Evolutionary conservation across 2,329 filamentous ascomycete species (phyloP), one percentile per base, ranked within the genome.

Genomic region (Fusarium sp.): DNA sequence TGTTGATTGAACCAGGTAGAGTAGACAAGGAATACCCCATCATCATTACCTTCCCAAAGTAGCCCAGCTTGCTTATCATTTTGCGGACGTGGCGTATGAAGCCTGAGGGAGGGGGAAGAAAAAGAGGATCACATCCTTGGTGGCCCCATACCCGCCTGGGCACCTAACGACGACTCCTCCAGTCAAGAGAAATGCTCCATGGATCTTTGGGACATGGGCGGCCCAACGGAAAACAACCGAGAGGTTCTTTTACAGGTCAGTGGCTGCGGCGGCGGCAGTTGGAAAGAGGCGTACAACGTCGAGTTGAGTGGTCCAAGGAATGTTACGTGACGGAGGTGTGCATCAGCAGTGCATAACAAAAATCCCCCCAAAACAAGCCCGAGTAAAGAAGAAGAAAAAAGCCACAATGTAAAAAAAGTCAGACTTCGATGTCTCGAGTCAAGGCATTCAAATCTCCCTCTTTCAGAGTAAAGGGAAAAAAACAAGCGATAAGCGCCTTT

Each of bases 31-130:
- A 4, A 29, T 5, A 51, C 14, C n/a, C 16, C 42, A 54, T 64
- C 31, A 71, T 50, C 49, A 50, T 54, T 65, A 74, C 70, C 72
- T 74, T 74, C 72, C 72, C 25, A 54, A 74, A 69, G 25, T 40
- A 72, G 72, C 50, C 46, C 62, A 74, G 64, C 49, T 53, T 68
- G 29, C 60, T 64, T 67, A 74, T 68, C 60, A 34, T 61, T 29
- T n/a, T 55, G 38, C 34, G 59, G 53, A 58, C 60, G 58, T 62
- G 67, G 67, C 61, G 54, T 64, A 46, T 40, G 51, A 58, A 51
- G 44, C 36, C 2, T 50, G 20, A 25, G 16, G 16, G 54, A 49
- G 40, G 40, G 20, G 9, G 4, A 4, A 29, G 3, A 8, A 29
- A 44, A 42, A 20, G 18, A 25, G 42, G 42, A 27, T 46, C 42